Evolutionary conservation across 257 asterid species (phyloP).

Genomic region (Perilla frutescens): DNA sequence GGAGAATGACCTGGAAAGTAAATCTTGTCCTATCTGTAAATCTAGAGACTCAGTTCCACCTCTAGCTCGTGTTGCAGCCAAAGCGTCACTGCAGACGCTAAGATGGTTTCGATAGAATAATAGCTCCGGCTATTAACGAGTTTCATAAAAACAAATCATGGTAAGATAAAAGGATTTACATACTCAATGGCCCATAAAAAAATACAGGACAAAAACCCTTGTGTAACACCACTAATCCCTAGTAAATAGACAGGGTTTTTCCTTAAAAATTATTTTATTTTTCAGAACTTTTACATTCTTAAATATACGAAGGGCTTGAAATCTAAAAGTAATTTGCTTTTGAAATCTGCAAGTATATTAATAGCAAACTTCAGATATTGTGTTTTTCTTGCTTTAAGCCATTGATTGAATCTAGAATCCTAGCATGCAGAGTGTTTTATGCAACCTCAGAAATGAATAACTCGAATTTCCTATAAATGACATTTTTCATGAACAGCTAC

Average conservation of each 20-base stretch:
- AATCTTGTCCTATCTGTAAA: constrained; percentile 79
- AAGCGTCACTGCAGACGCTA: constrained; percentile 83
- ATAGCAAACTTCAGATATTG: not conserved
- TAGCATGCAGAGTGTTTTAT: too few relatives aligned
- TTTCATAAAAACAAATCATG: constrained; percentile 29
- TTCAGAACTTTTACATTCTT: too few relatives aligned
- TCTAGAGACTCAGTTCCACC: constrained; percentile 80
- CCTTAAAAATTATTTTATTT: too few relatives aligned
- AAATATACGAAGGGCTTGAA: not conserved
- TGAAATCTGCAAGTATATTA: not conserved
- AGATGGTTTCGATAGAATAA: constrained; percentile 75
- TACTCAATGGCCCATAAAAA: not conserved
- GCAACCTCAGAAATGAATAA: not conserved
- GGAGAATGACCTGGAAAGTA: constrained; percentile 77
- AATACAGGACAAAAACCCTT: too few relatives aligned
- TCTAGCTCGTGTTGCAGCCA: constrained; percentile 96
- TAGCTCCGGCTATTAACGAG: constrained; percentile 75
- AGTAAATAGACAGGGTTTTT: not conserved
- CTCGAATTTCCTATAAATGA: not conserved
- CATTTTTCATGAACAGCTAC: not conserved
- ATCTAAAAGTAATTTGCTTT: not conserved
- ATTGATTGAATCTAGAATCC: not conserved
- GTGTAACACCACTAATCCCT: not conserved
- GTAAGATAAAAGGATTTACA: constrained; percentile 6
- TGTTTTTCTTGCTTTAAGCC: not conserved